Evolutionary conservation across 495 filamentous ascomycete species (phyloP), one percentile per base, ranked within the genome.

Genomic region (Clohesyomyces aquaticus): DNA sequence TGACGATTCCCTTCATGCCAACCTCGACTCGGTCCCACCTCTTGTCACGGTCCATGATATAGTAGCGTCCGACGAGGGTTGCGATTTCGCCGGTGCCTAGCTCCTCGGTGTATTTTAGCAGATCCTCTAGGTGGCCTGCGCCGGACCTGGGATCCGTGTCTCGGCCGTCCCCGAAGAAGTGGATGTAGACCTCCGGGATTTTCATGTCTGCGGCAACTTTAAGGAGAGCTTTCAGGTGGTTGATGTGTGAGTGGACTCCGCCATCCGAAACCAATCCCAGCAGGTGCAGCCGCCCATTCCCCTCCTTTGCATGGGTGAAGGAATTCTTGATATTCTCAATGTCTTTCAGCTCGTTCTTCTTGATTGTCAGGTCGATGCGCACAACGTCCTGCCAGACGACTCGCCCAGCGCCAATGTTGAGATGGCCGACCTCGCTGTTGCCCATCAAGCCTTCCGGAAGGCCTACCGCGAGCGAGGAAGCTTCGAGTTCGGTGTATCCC

Each of bases 21-120:
- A 96, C 68, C 80, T 96, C 89, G 60, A 96, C 84, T 70, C 94
- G 83, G 73, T 98, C 93, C 94, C 94, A 98, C 75, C 94, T 85
- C 89, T 98, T 98, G 77, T 98, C 94, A 71, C 94, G 93, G 81
- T 98, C 94, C 94, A 98, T 98, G 73, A 91, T 91, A 74, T 91
- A 98, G 84, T 97, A 98, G 65, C 94, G 85, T 53, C 94, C 94
- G 38, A 98, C 93, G 27, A 96, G 85, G 21, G 94, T 97, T n/a
- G 90, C 93, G 66, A 98, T 83, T 72, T 93, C 79, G 70, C 94
- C 93, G 66, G 87, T 75, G 26, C 91, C 94, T 68, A 96, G 83
- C 75, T 97, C 90, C 75, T 91, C 86, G 47, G 83, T 86, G 64
- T 84, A 87, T 26, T 86, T 83, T 46, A 96, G 77, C 12, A 98